Base-by-base conservation (phyloP, 345 rosid species). In the Corchorus capsularis region DNA sequence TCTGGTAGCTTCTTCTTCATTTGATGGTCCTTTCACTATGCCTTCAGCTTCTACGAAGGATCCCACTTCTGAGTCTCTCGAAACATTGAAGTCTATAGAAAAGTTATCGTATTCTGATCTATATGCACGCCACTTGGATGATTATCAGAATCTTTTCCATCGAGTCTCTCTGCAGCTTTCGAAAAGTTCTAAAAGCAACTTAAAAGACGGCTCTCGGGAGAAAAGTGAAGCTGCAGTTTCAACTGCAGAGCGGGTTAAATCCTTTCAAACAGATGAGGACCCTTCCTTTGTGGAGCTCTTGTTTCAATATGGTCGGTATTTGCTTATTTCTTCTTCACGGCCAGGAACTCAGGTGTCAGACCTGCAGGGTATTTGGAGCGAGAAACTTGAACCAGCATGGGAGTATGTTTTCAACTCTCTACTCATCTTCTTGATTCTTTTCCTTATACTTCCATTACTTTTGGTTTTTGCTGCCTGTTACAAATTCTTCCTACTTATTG, bases 341-440 rank as follows among this genome's bases (percentile, higher is more conserved):
- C 96, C 97, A 0, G 95, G 99, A 84, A 89, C 96, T 64, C 99
- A 87, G 78, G 98, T 93, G 70, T 90, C 98, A 72, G 93, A 92
- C 83, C 85, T 93, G 80, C 97, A 93, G 77, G 99, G 99, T 53
- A 88, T 96, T 77, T 96, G 99, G 99, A 96, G 88, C 87, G 84
- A 84, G 76, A 93, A 91, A 85, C 70, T 88, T 75, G 85, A 80
- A 43, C 99, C 98, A 20, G 83, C 82, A 49, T 96, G 98, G 98
- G 99, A 93, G 98, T 96, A 87, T 15, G 98, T 84, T 67, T 72
- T 74, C 16, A 34, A 56, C 32, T 54, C n/a, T 79, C 20, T 32
- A 16, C 53, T 4, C 20, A 6, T 16, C 52, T 66, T 20, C 69
- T 54, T 41, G 50, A 20, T 52, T 63, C 60, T 10, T 73, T 49